Base-by-base conservation (phyloP, 768 basidiomycete species). In the Lentinula boryana region DNA sequence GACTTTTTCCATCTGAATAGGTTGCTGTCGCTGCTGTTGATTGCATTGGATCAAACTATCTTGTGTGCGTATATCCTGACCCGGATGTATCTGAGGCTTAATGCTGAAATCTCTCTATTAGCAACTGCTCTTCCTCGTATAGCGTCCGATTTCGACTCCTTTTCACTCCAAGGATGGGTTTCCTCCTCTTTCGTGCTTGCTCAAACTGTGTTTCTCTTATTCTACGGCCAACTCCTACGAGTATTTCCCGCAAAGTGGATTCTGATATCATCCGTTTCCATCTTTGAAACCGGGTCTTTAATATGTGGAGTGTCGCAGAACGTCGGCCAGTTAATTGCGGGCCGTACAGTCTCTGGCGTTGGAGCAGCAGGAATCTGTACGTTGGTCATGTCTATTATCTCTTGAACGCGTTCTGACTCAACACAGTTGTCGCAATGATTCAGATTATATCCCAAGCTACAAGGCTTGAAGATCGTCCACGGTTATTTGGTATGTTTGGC, bases 231-330 rank as follows among this genome's bases (percentile, higher is more conserved):
- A 56, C 21, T 72, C 12, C 61, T 73, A 5, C 68, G 66, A 16
- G 66, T 76, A 59, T 67, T 64, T 43, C 68, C 71, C 2, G 69
- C 71, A 10, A 77, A 76, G 62, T 68, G 59, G 56, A 68, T 71
- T 15, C 60, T 65, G 18, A 27, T 60, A 3, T 53, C 43, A 27
- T 15, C 62, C 12, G 53, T 63, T 9, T 15, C 40, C 10, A 63
- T 80, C 56, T 80, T 80, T 63, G 80, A 81, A 61, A 62, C 78
- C 31, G 80, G 81, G 3, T 74, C 72, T 5, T 63, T 75, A 10
- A 63, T 78, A 40, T 80, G 76, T 64, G 80, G 74, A 21, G 67
- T 72, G 18, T 62, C 69, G 18, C 64, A 62, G 5, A 63, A 56
- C 46, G 62, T 72, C 18, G 63, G 66, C 46, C 54, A 66, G 23